Base-by-base conservation (phyloP, 2,329 filamentous ascomycete species). In the Thelonectria blattea region DNA sequence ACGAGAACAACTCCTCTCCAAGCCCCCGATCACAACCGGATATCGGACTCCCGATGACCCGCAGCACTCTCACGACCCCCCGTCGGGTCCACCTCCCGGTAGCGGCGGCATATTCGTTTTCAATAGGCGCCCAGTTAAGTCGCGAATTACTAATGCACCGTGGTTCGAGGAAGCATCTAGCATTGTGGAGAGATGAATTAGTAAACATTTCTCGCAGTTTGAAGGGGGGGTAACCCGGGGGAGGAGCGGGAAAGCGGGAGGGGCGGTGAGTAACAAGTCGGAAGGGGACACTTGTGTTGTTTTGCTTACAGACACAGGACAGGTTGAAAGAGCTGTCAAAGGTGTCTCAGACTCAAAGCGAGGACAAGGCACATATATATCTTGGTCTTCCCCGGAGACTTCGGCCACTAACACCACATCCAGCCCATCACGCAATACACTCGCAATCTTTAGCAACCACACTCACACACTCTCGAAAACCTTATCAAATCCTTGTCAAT, bases 401-500 rank as follows among this genome's bases (percentile, higher is more conserved):
- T 50, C 39, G 50, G 51, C 22, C 20, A 49, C 52, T 51, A 27
- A 49, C 43, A 50, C 53, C 52, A n/a, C n/a, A n/a, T n/a, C n/a
- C n/a, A n/a, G n/a, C n/a, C n/a, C n/a, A 69, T 65, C 61, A 68
- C 63, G 66, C 58, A 68, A 68, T 64, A 37, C 22, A 37, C 15
- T 41, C 18, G 18, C 43, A 47, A 48, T 37, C 49, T 52, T 58
- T 41, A 61, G 34, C 58, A 58, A 53, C 47, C 34, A 66, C 43
- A 46, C 52, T 43, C 22, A 24, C 22, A 24, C 22, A 24, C 22
- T 24, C 22, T n/a, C n/a, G n/a, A n/a, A 6, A 24, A 24, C 32
- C 50, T 54, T 24, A 24, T 7, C 41, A 6, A 48, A 50, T 47
- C 9, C 45, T 37, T 34, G 34, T 22, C 51, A 50, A 41, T 50